Conservation (phyloP, 2,329 filamentous ascomycete species). For the Amesomyces nigricolor region DNA sequence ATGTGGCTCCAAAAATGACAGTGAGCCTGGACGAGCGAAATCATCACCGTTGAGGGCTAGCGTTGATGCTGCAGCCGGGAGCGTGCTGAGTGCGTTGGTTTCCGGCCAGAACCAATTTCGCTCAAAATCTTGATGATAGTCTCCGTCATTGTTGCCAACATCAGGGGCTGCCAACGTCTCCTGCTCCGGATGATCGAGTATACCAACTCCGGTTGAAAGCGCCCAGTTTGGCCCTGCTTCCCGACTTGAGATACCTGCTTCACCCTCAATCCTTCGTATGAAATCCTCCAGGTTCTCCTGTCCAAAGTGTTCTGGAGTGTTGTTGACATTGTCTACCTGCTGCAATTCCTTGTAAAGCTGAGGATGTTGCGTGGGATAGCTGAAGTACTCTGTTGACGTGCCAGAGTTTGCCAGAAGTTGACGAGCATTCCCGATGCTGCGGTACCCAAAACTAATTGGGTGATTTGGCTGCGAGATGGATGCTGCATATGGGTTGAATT, state of each 20-base stretch:
- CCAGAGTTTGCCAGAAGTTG: neutral
- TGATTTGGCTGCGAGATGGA: neutral
- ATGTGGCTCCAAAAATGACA: neutral
- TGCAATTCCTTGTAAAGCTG: neutral
- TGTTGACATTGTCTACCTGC: neutral
- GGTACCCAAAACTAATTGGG: too few species aligned
- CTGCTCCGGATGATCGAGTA: neutral
- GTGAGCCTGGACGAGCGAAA: neutral
- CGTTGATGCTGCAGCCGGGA: neutral
- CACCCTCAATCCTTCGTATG: conserved; percentile 30
- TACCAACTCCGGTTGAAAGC: neutral
- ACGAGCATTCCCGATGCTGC: neutral
- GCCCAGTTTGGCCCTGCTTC: neutral
- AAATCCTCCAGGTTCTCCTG: conserved; percentile 13
- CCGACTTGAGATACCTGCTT: conserved; percentile 14
- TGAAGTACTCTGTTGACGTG: neutral
- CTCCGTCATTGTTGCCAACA: neutral
- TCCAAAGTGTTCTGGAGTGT: neutral
- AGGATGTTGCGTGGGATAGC: neutral
- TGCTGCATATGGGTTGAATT: neutral
- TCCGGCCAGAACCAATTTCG: neutral
- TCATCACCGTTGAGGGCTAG: too few species aligned
- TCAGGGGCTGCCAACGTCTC: too few species aligned
- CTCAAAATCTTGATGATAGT: neutral
- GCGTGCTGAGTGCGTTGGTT: neutral